Conservation (phyloP, 768 basidiomycete species). For the Mycena polygramma region DNA sequence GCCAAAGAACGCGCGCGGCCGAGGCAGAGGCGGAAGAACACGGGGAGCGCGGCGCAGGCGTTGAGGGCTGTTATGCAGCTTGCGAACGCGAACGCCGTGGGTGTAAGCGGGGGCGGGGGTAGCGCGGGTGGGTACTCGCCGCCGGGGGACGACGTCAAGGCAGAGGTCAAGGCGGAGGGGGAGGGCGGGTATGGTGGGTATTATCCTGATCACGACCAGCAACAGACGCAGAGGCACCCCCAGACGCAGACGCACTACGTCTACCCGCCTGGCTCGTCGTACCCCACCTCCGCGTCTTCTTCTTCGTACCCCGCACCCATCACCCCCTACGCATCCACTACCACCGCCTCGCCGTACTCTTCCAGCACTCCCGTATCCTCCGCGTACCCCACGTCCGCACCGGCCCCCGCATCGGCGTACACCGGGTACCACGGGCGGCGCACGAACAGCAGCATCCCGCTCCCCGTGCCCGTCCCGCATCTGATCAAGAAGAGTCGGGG, state of each 20-base stretch:
- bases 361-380: background rate
- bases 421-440: conserved; percentile 27
- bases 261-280: too few species aligned
- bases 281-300: too few species aligned
- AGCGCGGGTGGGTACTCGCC: background rate
- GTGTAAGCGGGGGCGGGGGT: background rate
- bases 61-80: conserved; percentile 30
- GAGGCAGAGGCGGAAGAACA: background rate
- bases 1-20: too few species aligned
- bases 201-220: too few species aligned
- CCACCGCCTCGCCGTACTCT: background rate
- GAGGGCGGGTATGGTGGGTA: too few species aligned
- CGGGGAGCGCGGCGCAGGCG: conserved; percentile 36
- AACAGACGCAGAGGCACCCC: background rate
- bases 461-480: conserved; percentile 70
- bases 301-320: too few species aligned
- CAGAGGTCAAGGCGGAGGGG: too few species aligned
- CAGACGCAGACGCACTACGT: background rate
- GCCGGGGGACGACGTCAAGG: background rate
- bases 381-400: background rate
- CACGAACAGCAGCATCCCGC: conserved; percentile 51
- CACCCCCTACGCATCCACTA: too few species aligned
- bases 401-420: background rate
- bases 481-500: conserved; percentile 75
- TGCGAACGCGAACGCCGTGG: conserved; percentile 1